These are phyloP conservation scores for Salvia splendens DNA, from an alignment of 257 asterid genomes.

Conservation along the genomic window DNA sequence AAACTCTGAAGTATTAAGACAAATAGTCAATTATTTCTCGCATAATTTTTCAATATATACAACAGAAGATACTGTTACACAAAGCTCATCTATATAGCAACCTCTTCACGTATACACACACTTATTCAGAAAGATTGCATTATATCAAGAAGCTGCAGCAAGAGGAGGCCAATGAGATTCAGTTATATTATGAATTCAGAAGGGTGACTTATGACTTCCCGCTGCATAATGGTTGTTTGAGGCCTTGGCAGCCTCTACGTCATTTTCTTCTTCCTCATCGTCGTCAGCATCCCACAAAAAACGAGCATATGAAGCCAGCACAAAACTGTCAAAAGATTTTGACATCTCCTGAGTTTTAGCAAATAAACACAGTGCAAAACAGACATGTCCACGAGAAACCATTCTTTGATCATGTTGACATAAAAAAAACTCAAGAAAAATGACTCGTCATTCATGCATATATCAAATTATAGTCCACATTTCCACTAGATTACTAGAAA, in stretches of 20 bases:
- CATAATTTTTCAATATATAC: conserved; percentile 8
- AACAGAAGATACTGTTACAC: neutral
- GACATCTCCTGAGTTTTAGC: neutral
- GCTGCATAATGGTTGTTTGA: conserved; percentile 33
- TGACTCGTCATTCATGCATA: too few relatives aligned
- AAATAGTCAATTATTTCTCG: neutral
- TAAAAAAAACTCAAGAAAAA: neutral
- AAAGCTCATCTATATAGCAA: conserved; percentile 17
- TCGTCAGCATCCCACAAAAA: conserved; percentile 85
- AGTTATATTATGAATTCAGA: conserved; percentile 34
- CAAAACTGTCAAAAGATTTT: conserved; percentile 49
- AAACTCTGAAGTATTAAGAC: neutral
- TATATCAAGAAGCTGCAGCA: conserved; percentile 59
- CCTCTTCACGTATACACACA: conserved; percentile 8
- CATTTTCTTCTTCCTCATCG: conserved; percentile 47
- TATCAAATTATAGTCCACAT: neutral
- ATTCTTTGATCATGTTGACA: neutral
- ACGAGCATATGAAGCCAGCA: conserved; percentile 82
- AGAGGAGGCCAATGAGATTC: conserved; percentile 50
- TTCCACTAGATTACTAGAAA: too few relatives aligned
- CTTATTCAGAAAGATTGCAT: neutral
- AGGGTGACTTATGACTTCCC: conserved; percentile 33
- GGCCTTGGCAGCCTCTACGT: conserved; percentile 16
- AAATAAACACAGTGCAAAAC: neutral
- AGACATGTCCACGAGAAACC: neutral